phyloP scores from a whole-genome alignment of 495 filamentous ascomycete species.

The Penicillium daleae region DNA sequence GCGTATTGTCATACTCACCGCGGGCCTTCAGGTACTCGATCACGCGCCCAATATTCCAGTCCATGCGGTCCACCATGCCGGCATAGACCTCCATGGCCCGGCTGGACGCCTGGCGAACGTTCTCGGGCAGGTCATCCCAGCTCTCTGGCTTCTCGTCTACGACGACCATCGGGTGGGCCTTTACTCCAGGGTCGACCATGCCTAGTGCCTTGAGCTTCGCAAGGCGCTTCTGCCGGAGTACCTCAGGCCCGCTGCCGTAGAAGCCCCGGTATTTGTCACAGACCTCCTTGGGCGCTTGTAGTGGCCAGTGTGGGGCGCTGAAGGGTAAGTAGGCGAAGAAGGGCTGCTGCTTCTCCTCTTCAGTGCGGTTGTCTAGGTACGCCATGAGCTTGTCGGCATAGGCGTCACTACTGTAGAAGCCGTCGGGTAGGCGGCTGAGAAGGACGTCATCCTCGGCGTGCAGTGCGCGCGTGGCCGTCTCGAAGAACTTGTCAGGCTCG shows the following conservation, averaged over 20 bases:
- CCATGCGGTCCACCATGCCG: conserved; percentile 58
- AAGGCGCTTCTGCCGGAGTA: conserved; percentile 36
- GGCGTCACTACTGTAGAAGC: conserved; percentile 43
- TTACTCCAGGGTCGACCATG: conserved; percentile 37
- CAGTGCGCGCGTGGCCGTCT: background rate
- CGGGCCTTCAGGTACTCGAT: conserved; percentile 50
- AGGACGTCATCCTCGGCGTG: background rate
- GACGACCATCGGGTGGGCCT: conserved; percentile 31
- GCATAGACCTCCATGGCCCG: conserved; percentile 59
- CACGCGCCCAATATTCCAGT: conserved; percentile 55
- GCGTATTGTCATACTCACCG: conserved; percentile 58
- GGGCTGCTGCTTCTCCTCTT: conserved; percentile 39
- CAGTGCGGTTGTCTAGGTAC: conserved; percentile 44
- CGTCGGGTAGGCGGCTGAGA: background rate
- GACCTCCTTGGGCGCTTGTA: conserved; percentile 41
- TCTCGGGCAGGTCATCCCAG: conserved; percentile 16
- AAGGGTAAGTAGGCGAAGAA: conserved; percentile 51
- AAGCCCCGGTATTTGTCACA: conserved; percentile 42
- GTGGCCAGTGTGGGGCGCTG: conserved; percentile 51
- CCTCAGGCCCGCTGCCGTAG: conserved; percentile 48
- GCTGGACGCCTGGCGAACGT: conserved; percentile 39
- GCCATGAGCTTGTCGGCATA: conserved; percentile 44
- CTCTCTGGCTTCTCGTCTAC: conserved; percentile 4
- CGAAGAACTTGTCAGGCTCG: conserved; percentile 34
- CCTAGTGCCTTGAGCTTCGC: conserved; percentile 40